A percentile compares a stretch with the other conserved stretches of the same genome.
Evolutionary conservation across 164 flowering plant species (phyloP).

Genomic region (Vitis rupestris): DNA sequence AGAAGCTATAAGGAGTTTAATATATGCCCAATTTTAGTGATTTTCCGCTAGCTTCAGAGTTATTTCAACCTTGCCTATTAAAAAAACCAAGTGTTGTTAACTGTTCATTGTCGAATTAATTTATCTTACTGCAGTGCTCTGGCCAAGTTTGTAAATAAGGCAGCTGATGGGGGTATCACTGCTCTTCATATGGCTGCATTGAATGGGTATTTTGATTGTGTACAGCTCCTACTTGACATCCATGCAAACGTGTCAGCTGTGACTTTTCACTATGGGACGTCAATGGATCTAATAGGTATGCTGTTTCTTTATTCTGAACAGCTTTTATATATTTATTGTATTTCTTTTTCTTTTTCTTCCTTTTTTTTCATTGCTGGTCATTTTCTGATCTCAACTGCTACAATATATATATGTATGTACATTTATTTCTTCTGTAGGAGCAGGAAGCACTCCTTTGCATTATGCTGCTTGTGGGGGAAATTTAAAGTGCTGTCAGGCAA

Average conservation of each 20-base stretch:
- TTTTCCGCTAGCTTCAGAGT: too few species aligned
- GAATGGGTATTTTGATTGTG: slow-evolving; percentile 90
- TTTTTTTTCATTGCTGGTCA: slow-evolving; percentile 1
- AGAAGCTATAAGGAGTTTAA: too few species aligned
- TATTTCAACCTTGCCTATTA: background rate
- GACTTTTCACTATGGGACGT: slow-evolving; percentile 87
- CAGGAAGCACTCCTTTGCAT: slow-evolving; percentile 97
- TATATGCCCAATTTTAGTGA: too few species aligned
- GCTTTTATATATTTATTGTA: background rate
- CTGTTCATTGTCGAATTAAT: slow-evolving; percentile 3
- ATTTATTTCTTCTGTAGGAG: slow-evolving; percentile 47
- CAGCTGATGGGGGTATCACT: slow-evolving; percentile 93
- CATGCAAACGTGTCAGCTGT: slow-evolving; percentile 78
- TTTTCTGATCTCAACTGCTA: slow-evolving; percentile 1
- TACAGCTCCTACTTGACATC: slow-evolving; percentile 83
- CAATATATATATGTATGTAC: background rate
- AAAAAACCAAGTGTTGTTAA: background rate
- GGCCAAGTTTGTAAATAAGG: slow-evolving; percentile 83
- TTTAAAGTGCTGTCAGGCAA: slow-evolving; percentile 92
- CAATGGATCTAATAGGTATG: slow-evolving; percentile 93
- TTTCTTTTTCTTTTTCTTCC: background rate
- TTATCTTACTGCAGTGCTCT: slow-evolving; percentile 60
- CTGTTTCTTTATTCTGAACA: slow-evolving; percentile 5
- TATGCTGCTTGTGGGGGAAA: slow-evolving; percentile 99
- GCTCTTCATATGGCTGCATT: slow-evolving; percentile 97